These are phyloP conservation scores for Gastrolobium bilobum DNA, from an alignment of 306 rosid species.

Conservation along the genomic window DNA sequence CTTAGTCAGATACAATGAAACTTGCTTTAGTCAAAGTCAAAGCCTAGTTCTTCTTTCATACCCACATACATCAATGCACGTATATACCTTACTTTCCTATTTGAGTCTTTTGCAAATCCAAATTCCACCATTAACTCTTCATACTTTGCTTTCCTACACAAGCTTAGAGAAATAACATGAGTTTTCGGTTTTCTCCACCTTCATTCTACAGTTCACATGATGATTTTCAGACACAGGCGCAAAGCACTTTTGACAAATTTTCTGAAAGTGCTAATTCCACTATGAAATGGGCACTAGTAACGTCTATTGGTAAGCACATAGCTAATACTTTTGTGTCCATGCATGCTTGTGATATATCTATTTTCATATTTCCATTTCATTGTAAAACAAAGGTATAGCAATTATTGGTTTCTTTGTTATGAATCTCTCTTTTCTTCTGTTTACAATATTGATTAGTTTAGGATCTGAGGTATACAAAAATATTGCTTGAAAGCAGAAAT, in stretches of 20 bases:
- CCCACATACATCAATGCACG: background rate
- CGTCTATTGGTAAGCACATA: conserved; percentile 35
- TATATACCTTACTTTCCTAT: background rate
- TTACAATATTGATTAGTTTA: background rate
- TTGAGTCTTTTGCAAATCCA: background rate
- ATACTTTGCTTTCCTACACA: background rate
- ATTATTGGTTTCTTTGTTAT: background rate
- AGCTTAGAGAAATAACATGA: conserved; percentile 41
- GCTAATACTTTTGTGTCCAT: conserved; percentile 26
- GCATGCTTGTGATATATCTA: background rate
- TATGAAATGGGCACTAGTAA: conserved; percentile 52
- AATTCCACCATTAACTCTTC: conserved; percentile 22
- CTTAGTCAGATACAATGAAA: background rate
- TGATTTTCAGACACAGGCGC: conserved; percentile 2
- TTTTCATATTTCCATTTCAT: conserved; percentile 7
- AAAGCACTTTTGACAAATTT: conserved; percentile 28
- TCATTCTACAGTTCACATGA: conserved; percentile 10
- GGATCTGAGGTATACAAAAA: background rate
- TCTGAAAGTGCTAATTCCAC: conserved; percentile 21
- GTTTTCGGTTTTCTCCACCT: conserved; percentile 33
- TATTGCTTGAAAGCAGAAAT: background rate
- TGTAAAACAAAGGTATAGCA: background rate
- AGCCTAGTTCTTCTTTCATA: background rate
- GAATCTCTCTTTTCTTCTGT: background rate
- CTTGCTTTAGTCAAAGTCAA: conserved; percentile 3